Percentiles rank a stretch among this genome's conserved stretches.
Evolutionary conservation across 2,329 filamentous ascomycete species (phyloP).

Genomic region (Penicillium psychrosexuale): DNA sequence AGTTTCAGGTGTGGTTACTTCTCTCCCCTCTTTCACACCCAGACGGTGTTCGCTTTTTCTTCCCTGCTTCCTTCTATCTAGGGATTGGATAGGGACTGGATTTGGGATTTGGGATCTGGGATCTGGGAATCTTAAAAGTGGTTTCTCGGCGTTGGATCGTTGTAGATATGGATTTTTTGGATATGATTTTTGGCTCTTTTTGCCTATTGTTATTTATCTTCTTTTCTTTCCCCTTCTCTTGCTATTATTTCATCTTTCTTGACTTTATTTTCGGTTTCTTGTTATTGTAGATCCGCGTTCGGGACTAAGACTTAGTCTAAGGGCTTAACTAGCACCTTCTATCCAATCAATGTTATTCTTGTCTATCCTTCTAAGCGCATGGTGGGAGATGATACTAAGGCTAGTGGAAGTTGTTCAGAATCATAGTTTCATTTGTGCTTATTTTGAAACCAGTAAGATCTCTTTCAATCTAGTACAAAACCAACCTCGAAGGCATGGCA

Average conservation of each 20-base stretch:
- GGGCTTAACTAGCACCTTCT: not conserved
- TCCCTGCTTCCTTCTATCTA: not conserved
- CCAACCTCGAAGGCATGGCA: conserved; percentile 1
- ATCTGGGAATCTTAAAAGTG: conserved; percentile 23
- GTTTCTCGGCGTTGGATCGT: conserved; percentile 23
- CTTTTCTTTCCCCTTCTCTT: conserved; percentile 8
- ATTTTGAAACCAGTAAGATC: conserved; percentile 8
- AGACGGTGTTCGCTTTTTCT: conserved; percentile 9
- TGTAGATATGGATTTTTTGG: conserved; percentile 28
- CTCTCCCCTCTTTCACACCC: conserved; percentile 11
- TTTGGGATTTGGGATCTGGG: conserved; percentile 10
- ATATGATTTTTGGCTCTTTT: conserved; percentile 19
- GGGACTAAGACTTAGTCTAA: not conserved
- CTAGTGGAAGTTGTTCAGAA: not conserved
- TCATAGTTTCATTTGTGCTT: conserved; percentile 9
- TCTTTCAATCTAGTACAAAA: conserved; percentile 27
- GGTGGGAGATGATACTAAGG: not conserved
- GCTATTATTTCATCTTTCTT: not conserved
- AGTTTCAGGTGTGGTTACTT: not conserved
- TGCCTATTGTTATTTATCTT: conserved; percentile 14
- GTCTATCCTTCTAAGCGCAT: too few relatives aligned
- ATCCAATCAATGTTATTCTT: not conserved
- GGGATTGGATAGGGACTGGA: conserved; percentile 2
- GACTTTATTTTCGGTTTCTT: not conserved
- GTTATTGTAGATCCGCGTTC: not conserved